Base-by-base conservation (phyloP, 2,329 filamentous ascomycete genomes). In the Colletotrichum kahawae region DNA sequence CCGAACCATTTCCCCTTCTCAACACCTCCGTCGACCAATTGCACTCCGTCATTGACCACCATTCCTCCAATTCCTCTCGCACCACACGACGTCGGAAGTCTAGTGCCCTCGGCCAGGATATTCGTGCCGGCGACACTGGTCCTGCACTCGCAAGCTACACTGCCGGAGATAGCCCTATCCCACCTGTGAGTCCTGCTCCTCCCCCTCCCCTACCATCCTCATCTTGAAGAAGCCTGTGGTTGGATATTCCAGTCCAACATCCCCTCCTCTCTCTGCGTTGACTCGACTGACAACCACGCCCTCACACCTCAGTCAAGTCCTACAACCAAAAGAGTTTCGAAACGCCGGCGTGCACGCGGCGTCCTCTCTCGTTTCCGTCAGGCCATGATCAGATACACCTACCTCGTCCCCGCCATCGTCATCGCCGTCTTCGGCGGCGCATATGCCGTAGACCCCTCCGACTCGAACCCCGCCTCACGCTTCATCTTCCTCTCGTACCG, bases 401-500 rank as follows among this genome's bases (percentile, higher is more conserved):
- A 88, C 84, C 85, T 89, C 74, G 82, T 92, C 38, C 96, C 96
- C 29, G 90, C 97, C 74, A 83, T 94, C 78, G 85, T 97, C 74
- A 85, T 95, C 73, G 76, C 89, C 74, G 80, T 92, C 81, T 88
- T 96, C 81, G 85, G 94, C 75, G 85, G 88, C 65, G 88, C 92
- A 76, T 98, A 96, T 85, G 91, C 92, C 78, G 82, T 95, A 81
- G 93, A 95, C 82, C 96, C 96, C 7, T 92, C 90, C 79, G 88
- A 93, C 76, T 92, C 93, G 73, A 98, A 98, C 84, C 94, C 94
- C 14, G 83, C 98, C 77, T 90, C 95, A 85, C 90, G 89, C 84
- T 95, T 95, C 83, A 92, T 98, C 84, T 98, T 98, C 89, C 92
- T 98, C 76, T 97, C 95, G 66, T 98, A 98, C 87, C 91, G 92